Conservation (phyloP, 73 alveolate species). For the Effrenium voratum region DNA sequence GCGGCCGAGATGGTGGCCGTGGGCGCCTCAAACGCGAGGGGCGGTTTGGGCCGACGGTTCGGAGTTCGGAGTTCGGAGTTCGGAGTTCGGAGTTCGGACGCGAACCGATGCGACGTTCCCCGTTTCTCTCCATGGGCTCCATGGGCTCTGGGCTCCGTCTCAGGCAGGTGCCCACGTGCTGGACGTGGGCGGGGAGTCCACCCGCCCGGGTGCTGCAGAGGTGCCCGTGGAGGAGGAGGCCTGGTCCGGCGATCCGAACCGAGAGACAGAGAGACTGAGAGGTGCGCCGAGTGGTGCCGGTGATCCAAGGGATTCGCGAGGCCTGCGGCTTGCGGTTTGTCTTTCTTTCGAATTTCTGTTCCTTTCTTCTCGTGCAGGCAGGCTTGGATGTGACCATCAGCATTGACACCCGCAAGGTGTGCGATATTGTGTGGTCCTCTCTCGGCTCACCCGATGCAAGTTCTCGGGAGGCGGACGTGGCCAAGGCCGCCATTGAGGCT, state of each 20-base stretch:
- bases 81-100: background rate
- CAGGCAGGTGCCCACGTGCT: conserved; percentile 77
- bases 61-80: background rate
- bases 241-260: background rate
- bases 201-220: conserved; percentile 81
- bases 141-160: background rate
- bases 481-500: conserved; percentile 49
- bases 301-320: conserved; percentile 31
- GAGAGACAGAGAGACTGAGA: background rate
- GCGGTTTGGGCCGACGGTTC: background rate
- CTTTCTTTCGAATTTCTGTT: background rate
- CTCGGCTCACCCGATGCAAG: too few relatives aligned
- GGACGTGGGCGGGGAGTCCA: conserved; percentile 90
- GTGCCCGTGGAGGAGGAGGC: conserved; percentile 86
- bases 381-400: conserved; percentile 61
- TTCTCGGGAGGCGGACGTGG: conserved; percentile 51
- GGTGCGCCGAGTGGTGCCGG: conserved; percentile 55
- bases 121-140: background rate
- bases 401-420: conserved; percentile 56
- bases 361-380: too few relatives aligned
- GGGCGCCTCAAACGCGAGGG: background rate
- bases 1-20: conserved; percentile 43
- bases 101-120: background rate
- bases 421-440: too few relatives aligned
- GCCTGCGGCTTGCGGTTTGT: background rate